A percentile compares a stretch with the other conserved stretches of the same genome.
Evolutionary conservation across 2,329 filamentous ascomycete genomes (phyloP).

Genomic region (Penicillium capsulatum): DNA sequence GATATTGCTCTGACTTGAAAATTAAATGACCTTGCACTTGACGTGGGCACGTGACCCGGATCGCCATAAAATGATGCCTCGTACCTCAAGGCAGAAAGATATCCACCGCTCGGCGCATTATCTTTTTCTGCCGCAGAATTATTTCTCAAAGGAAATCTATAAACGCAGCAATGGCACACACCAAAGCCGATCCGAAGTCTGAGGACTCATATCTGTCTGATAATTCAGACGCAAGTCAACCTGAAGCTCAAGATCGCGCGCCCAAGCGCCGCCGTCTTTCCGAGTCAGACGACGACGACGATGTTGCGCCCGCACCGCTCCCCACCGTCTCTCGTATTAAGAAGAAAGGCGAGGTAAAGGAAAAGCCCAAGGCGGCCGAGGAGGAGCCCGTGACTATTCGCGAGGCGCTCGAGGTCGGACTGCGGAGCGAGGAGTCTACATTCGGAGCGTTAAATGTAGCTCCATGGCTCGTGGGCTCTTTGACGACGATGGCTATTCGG

Average conservation of each 20-base stretch:
- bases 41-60: no score
- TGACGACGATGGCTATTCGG: constrained; percentile 74
- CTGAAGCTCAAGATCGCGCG: constrained; percentile 28
- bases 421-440: constrained; percentile 49
- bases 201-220: constrained; percentile 25
- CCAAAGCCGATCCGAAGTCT: constrained; percentile 21
- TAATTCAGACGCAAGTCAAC: constrained; percentile 16
- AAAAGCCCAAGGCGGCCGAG: constrained; percentile 14
- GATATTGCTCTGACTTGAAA: neutral
- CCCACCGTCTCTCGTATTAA: constrained; percentile 41
- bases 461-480: constrained; percentile 82
- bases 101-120: constrained; percentile 28
- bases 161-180: constrained; percentile 30
- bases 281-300: constrained; percentile 33
- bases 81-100: no score
- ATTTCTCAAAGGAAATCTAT: constrained; percentile 22
- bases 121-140: constrained; percentile 34
- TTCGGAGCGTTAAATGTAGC: constrained; percentile 70
- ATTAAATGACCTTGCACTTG: neutral
- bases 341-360: constrained; percentile 31
- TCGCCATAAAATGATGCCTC: no score
- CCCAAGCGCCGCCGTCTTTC: constrained; percentile 41
- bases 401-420: constrained; percentile 39
- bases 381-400: constrained; percentile 37
- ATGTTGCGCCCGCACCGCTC: constrained; percentile 33